Conservation (phyloP, 1,284 basidiomycete genomes). For the Chalciporus sp. region DNA sequence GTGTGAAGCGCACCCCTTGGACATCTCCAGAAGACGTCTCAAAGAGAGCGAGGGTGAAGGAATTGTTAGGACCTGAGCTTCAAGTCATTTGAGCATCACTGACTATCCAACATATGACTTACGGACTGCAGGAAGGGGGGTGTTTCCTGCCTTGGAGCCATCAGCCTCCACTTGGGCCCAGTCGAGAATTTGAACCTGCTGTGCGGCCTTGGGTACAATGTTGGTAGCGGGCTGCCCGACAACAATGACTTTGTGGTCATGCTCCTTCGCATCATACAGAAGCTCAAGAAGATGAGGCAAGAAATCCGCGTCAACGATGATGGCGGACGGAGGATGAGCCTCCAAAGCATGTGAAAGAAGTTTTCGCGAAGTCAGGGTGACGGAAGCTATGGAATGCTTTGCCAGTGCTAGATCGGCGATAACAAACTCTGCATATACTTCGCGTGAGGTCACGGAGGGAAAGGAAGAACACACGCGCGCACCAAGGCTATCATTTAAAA, state of each 20-base stretch:
- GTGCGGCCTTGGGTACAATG: slow-evolving; percentile 44
- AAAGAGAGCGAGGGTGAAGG: slow-evolving; percentile 71
- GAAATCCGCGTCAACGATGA: slow-evolving; percentile 66
- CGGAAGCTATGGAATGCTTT: slow-evolving; percentile 67
- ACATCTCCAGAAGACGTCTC: slow-evolving; percentile 51
- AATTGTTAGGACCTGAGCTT: slow-evolving; percentile 55
- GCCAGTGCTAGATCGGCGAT: slow-evolving; percentile 76
- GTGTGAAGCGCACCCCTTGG: slow-evolving; percentile 67
- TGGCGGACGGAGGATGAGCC: slow-evolving; percentile 63
- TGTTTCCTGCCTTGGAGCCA: slow-evolving; percentile 44
- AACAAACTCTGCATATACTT: slow-evolving; percentile 60
- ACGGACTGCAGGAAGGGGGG: slow-evolving; percentile 20
- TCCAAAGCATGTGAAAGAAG: slow-evolving; percentile 66
- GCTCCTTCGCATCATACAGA: slow-evolving; percentile 59
- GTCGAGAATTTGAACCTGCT: slow-evolving; percentile 54
- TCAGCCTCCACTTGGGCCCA: slow-evolving; percentile 69
- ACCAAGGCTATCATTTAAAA: slow-evolving; percentile 79
- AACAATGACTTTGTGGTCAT: slow-evolving; percentile 63
- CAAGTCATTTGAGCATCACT: not conserved
- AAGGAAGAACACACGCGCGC: slow-evolving; percentile 17
- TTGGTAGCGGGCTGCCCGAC: slow-evolving; percentile 57
- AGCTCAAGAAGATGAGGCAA: slow-evolving; percentile 66
- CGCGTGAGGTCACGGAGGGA: slow-evolving; percentile 3
- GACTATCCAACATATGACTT: slow-evolving; percentile 10
- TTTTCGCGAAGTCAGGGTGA: slow-evolving; percentile 61